Conservation (phyloP, 2,329 filamentous ascomycete species). For the Pseudocercospora ulei region DNA sequence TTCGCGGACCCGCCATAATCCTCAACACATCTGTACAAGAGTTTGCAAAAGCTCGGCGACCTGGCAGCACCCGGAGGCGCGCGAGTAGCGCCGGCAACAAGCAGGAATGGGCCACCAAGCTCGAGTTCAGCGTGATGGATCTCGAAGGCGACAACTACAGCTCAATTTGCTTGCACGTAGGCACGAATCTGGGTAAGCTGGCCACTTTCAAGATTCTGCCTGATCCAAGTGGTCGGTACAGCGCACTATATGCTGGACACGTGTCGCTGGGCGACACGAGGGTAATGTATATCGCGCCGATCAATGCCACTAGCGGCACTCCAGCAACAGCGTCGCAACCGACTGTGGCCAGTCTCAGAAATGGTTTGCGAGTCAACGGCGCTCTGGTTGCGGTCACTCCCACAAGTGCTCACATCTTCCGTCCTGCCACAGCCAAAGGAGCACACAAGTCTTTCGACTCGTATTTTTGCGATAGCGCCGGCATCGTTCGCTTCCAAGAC, state of each 20-base stretch:
- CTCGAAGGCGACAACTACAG: conserved; percentile 91
- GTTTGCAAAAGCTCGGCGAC: conserved; percentile 65
- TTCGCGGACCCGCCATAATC: conserved; percentile 78
- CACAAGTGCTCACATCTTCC: conserved; percentile 74
- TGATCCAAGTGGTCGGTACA: conserved; percentile 57
- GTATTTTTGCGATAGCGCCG: conserved; percentile 68
- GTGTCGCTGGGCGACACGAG: conserved; percentile 52
- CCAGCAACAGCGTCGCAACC: conserved; percentile 65
- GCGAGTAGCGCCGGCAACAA: conserved; percentile 43
- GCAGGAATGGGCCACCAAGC: conserved; percentile 64
- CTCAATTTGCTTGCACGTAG: conserved; percentile 84
- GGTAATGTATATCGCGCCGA: conserved; percentile 67
- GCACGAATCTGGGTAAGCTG: conserved; percentile 73
- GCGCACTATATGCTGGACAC: conserved; percentile 60
- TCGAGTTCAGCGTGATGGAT: conserved; percentile 90
- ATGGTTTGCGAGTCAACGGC: conserved; percentile 66
- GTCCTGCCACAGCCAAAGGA: conserved; percentile 74
- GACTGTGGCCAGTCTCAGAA: conserved; percentile 65
- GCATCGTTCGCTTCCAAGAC: conserved; percentile 60
- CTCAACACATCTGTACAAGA: conserved; percentile 63
- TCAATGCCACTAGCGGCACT: conserved; percentile 66
- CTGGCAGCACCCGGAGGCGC: conserved; percentile 56
- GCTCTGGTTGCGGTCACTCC: conserved; percentile 66
- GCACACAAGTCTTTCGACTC: conserved; percentile 84
- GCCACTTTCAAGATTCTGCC: conserved; percentile 87